phyloP scores from a whole-genome alignment of 257 asterid genomes.

The Nicotiana obtusifolia region DNA sequence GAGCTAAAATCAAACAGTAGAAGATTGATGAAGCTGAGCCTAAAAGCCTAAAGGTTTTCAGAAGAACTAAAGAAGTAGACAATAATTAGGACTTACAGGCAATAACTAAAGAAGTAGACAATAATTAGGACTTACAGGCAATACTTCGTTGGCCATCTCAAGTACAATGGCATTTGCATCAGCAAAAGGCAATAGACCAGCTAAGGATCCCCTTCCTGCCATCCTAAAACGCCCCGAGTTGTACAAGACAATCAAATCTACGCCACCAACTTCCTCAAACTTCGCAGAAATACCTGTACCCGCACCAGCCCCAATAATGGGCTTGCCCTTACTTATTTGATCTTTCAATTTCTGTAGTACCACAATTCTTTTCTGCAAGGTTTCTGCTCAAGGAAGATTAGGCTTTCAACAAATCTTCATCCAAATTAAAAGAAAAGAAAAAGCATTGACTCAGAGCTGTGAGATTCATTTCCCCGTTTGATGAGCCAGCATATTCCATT shows the following conservation, averaged over 20 bases:
- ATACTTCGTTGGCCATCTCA: slow-evolving; percentile 95
- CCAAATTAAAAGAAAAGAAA: background rate
- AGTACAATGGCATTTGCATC: slow-evolving; percentile 95
- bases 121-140: slow-evolving; percentile 64
- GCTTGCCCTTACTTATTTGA: slow-evolving; percentile 67
- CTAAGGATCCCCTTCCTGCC: slow-evolving; percentile 99
- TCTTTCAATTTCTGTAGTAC: slow-evolving; percentile 56
- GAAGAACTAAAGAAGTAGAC: background rate
- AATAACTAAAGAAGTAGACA: too few relatives aligned
- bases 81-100: slow-evolving; percentile 58
- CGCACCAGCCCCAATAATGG: slow-evolving; percentile 97
- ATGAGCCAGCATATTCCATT: background rate
- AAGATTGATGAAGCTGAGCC: background rate
- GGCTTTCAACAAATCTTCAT: background rate
- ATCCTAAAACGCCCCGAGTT: slow-evolving; percentile 96
- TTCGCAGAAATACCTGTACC: slow-evolving; percentile 99
- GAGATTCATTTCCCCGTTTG: background rate
- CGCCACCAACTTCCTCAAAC: slow-evolving; percentile 98
- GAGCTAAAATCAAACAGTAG: background rate
- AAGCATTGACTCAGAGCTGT: background rate
- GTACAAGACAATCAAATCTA: slow-evolving; percentile 82
- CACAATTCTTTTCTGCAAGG: slow-evolving; percentile 53
- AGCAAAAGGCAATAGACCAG: slow-evolving; percentile 94
- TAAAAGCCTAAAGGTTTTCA: background rate
- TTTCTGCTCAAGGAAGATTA: slow-evolving; percentile 44